Evolutionary conservation across 495 filamentous ascomycete genomes (phyloP).

Genomic region (Tetracladium setigerum): DNA sequence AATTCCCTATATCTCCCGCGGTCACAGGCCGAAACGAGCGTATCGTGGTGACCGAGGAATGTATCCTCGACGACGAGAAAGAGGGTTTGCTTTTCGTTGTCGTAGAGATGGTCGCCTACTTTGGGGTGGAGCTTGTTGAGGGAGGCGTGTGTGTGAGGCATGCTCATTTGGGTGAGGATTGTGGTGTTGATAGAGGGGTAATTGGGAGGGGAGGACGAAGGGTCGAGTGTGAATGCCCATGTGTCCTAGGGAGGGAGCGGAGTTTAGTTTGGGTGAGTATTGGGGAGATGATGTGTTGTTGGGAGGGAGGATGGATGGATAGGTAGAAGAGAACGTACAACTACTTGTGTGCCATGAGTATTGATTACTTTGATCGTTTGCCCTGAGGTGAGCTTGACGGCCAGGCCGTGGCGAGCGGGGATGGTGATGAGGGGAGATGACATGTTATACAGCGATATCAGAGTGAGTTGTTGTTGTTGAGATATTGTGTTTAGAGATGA

Average conservation of each 20-base stretch:
- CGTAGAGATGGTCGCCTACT: conserved; percentile 28
- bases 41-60: conserved; percentile 33
- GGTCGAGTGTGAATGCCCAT: conserved; percentile 35
- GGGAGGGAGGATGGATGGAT: too few species aligned
- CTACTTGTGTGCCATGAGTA: conserved; percentile 43
- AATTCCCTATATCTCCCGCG: conserved; percentile 28
- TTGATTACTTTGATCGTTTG: conserved; percentile 44
- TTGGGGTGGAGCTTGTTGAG: conserved; percentile 22
- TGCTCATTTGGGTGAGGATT: conserved; percentile 28
- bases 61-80: conserved; percentile 32
- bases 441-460: too few species aligned
- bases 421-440: conserved; percentile 14
- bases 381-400: conserved; percentile 27
- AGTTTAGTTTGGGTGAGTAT: too few species aligned
- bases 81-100: conserved; percentile 29
- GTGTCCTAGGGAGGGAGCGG: conserved; percentile 22
- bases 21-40: conserved; percentile 34
- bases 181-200: too few species aligned
- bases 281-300: too few species aligned
- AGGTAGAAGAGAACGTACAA: conserved; percentile 6
- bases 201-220: conserved; percentile 1
- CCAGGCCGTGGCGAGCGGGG: conserved; percentile 35
- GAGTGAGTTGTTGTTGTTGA: too few species aligned
- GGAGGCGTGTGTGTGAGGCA: conserved; percentile 33
- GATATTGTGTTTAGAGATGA: too few species aligned